These are phyloP conservation scores for Speleostelium caveatum DNA, from an alignment of 78 protist species.

Conservation along the genomic window DNA sequence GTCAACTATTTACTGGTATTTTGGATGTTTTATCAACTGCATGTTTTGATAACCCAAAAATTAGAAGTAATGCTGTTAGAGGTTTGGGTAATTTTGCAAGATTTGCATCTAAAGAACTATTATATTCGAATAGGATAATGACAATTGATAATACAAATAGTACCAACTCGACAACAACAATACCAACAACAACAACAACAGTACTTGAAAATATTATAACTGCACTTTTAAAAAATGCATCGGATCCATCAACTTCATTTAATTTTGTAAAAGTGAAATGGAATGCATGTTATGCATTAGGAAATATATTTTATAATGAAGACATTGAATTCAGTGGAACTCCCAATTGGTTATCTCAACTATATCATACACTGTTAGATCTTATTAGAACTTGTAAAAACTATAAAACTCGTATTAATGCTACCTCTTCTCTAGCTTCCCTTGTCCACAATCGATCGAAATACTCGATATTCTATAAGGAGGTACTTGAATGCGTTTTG, in stretches of 20 bases:
- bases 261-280: slow-evolving; percentile 78
- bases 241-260: slow-evolving; percentile 64
- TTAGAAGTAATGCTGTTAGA: slow-evolving; percentile 61
- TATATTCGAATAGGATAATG: slow-evolving; percentile 9
- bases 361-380: slow-evolving; percentile 24
- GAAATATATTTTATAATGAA: slow-evolving; percentile 59
- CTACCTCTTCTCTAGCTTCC: slow-evolving; percentile 55
- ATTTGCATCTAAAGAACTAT: slow-evolving; percentile 23
- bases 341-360: slow-evolving; percentile 44
- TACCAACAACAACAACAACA: slow-evolving; percentile 1
- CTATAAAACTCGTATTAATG: slow-evolving; percentile 68
- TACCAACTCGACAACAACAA: slow-evolving; percentile 5
- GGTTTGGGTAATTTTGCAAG: slow-evolving; percentile 74
- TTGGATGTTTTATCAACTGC: slow-evolving; percentile 32
- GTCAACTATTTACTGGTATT: slow-evolving; percentile 8
- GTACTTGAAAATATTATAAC: slow-evolving; percentile 43
- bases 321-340: slow-evolving; percentile 35
- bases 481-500: slow-evolving; percentile 14
- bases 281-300: slow-evolving; percentile 78
- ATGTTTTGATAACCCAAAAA: slow-evolving; percentile 64
- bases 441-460: slow-evolving; percentile 15
- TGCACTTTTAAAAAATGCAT: slow-evolving; percentile 47
- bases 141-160: slow-evolving; percentile 3
- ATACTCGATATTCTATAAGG: slow-evolving; percentile 21
- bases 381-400: slow-evolving; percentile 50